Evolutionary conservation across 768 basidiomycete genomes (phyloP), one percentile per base, ranked within the genome.

Genomic region (Collybia nuda): DNA sequence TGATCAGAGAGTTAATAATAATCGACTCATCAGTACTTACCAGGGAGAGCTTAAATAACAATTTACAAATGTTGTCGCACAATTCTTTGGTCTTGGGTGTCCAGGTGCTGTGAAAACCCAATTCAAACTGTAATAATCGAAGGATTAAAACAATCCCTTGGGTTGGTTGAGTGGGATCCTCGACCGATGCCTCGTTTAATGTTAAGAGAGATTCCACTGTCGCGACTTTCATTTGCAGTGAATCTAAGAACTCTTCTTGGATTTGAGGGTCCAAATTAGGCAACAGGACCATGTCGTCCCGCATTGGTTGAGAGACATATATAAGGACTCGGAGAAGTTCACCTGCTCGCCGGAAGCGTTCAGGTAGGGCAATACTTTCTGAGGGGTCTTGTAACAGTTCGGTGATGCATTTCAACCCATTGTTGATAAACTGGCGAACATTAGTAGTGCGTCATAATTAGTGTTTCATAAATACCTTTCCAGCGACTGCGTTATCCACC

Each of bases 261-360:
- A 81, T 67, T 9, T 70, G 57, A 2, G 74, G 45, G 39, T 87
- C 82, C 15, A 90, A 65, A n/a, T 69, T 59, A 0, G 78, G 74
- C 22, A 79, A 69, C 15, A 72, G 63, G 2, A 68, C 65, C 2
- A 65, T 59, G 21, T 74, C 68, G 36, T 73, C 72, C 40, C 85
- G 77, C 40, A 87, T 75, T 11, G 86, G 86, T 47, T 84, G 81
- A 21, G 86, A 79, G 32, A 89, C 79, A 48, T 84, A 80, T 2
- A 84, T 79, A 6, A 91, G 72, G 19, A 89, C 75, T 15, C 87
- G 84, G 18, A 91, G 69, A 11, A 89, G 71, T 60, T 90, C 86
- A 12, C 85, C 84, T 2, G 81, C 78, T 46, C 79, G 78, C 46
- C 72, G 72, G 21, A 85, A 69, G 28, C 76, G 71, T 35, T 76